These are phyloP conservation scores for Castanea mollissima DNA, from an alignment of 306 rosid genomes.

Conservation along the genomic window DNA sequence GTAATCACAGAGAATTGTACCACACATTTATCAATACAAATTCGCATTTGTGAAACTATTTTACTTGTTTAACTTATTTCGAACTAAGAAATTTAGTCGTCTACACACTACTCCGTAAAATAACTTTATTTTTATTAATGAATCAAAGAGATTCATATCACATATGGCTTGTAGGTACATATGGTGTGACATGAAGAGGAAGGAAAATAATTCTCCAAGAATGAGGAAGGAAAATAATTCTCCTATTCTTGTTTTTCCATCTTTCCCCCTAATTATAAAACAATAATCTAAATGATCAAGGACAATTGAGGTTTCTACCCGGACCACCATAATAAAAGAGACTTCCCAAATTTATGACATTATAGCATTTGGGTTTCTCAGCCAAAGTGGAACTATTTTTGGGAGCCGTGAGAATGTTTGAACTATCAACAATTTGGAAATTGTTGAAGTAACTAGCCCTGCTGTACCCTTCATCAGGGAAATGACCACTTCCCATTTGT, in stretches of 20 bases:
- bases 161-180: too few relatives aligned
- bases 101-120: too few relatives aligned
- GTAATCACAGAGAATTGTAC: too few relatives aligned
- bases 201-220: too few relatives aligned
- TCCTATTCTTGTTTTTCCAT: neutral
- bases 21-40: too few relatives aligned
- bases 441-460: slow-evolving; percentile 53
- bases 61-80: too few relatives aligned
- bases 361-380: slow-evolving; percentile 46
- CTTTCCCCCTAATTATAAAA: neutral
- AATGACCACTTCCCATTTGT: slow-evolving; percentile 65
- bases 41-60: too few relatives aligned
- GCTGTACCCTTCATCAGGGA: slow-evolving; percentile 53
- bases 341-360: slow-evolving; percentile 45
- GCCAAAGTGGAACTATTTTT: slow-evolving; percentile 41
- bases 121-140: too few relatives aligned
- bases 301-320: slow-evolving; percentile 43
- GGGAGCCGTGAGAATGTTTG: slow-evolving; percentile 42
- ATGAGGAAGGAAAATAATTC: too few relatives aligned
- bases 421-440: slow-evolving; percentile 45
- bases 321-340: slow-evolving; percentile 60
- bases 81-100: too few relatives aligned
- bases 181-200: too few relatives aligned
- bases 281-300: slow-evolving; percentile 15
- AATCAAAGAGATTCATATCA: too few relatives aligned